phyloP scores from a whole-genome alignment of 805 yeast genomes.

The Naumovozyma castellii region DNA sequence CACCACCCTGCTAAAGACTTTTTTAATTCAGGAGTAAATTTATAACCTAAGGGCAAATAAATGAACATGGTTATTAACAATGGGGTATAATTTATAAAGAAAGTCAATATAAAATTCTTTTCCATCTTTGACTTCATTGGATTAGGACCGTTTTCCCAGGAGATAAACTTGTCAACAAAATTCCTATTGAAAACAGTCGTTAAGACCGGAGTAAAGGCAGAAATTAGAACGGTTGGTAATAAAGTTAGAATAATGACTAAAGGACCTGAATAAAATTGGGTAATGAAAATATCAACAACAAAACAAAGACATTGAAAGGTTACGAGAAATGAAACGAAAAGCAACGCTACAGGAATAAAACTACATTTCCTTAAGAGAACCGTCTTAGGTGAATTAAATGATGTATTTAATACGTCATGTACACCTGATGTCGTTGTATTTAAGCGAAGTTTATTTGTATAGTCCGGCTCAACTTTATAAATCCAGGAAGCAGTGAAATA shows the following conservation, averaged over 20 bases:
- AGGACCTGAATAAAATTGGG: conserved; percentile 85
- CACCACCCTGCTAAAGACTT: background rate
- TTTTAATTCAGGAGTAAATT: conserved; percentile 34
- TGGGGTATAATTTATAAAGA: conserved; percentile 75
- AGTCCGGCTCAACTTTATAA: conserved; percentile 25
- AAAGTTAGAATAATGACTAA: conserved; percentile 50
- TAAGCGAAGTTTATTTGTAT: conserved; percentile 24
- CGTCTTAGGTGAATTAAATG: background rate
- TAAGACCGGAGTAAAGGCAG: conserved; percentile 58
- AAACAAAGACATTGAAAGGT: conserved; percentile 61
- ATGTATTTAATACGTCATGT: background rate
- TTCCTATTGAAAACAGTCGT: conserved; percentile 47
- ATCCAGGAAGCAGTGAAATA: conserved; percentile 55
- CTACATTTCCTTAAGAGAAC: conserved; percentile 45
- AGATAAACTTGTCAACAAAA: conserved; percentile 43
- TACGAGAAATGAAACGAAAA: conserved; percentile 45
- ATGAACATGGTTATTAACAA: conserved; percentile 74
- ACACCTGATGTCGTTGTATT: conserved; percentile 21
- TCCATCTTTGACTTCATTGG: conserved; percentile 46
- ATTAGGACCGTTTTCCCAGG: conserved; percentile 49
- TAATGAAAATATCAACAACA: conserved; percentile 67
- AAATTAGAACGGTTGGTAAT: conserved; percentile 64
- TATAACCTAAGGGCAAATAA: conserved; percentile 82
- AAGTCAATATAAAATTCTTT: conserved; percentile 66
- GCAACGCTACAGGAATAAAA: conserved; percentile 61